Evolutionary conservation across 257 asterid genomes (phyloP), one percentile per base, ranked within the genome.

Genomic region (Rhazya stricta): DNA sequence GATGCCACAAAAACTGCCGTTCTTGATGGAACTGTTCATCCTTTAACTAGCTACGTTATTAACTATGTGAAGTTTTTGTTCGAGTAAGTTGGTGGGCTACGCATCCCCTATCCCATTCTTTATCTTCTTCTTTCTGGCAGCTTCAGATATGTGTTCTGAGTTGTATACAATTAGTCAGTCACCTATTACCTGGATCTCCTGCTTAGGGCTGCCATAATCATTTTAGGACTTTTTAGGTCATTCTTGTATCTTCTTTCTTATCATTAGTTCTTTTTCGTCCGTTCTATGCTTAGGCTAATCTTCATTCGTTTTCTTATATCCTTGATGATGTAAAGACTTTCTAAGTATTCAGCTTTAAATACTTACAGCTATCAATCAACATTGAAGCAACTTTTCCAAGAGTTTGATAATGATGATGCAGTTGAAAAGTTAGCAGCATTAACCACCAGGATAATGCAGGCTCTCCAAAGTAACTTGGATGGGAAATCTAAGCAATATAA

Each of bases 1-100:
- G 99, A 94, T 77, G 89, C 94, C 76, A 90, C 99, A 25, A 94
- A 94, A 82, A 92, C 98, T 61, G 89, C 99, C 60, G 96, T 92
- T 86, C 92, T 92, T 53, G 99, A 94, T 86, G 99, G 99, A 84
- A 92, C 99, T 50, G 99, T 94, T 79, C 99, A 94, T 81, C 99
- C 99, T 42, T 78, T 94, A 74, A 94, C 99, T 48, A 94, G 97
- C 92, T 94, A 94, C 69, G 98, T 94, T 57, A 94, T 94, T 58
- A 92, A 94, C 85, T 94, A 94, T 18, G 97, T 94, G 57, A 94
- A 92, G 80, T 94, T 94, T 84, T 83, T 94, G 69, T 94, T 89
- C 45, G 99, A 94, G 99, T 92, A 87, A 87, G 97, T 82, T 61
- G 76, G 58, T 45, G 10, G n/a, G 23, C 65, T 39, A 8, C 15